Evolutionary conservation across 768 basidiomycete genomes (phyloP).

Genomic region (Macrolepiota dolichaula): DNA sequence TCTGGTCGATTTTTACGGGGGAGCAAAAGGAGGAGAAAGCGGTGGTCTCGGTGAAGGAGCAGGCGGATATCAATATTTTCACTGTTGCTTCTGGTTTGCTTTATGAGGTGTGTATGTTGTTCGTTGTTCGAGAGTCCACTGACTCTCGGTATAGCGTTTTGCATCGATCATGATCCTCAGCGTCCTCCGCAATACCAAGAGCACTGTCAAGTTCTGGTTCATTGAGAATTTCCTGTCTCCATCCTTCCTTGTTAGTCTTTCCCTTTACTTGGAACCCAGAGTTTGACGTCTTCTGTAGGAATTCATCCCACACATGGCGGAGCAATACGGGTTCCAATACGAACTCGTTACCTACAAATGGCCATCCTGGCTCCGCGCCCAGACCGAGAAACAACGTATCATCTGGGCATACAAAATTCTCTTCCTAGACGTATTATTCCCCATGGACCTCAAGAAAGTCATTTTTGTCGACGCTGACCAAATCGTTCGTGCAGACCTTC

Average conservation of each 20-base stretch:
- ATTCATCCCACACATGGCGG: conserved; percentile 91
- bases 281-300: conserved; percentile 44
- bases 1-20: conserved; percentile 42
- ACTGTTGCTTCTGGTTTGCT: conserved; percentile 96
- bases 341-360: conserved; percentile 99
- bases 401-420: conserved; percentile 99
- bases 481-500: conserved; percentile 94
- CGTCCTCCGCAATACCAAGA: conserved; percentile 90
- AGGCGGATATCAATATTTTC: conserved; percentile 98
- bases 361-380: conserved; percentile 96
- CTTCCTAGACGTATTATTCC: conserved; percentile 98
- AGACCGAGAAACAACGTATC: conserved; percentile 96
- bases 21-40: conserved; percentile 25
- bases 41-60: conserved; percentile 28
- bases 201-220: conserved; percentile 99
- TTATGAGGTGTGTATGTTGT: conserved; percentile 69
- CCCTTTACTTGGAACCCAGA: neutral
- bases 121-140: neutral
- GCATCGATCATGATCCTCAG: conserved; percentile 98
- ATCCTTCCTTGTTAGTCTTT: conserved; percentile 75
- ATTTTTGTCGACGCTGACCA: conserved; percentile 99
- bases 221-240: conserved; percentile 99
- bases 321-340: conserved; percentile 91
- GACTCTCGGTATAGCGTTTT: conserved; percentile 65
- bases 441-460: conserved; percentile 98